Evolutionary conservation across 768 basidiomycete species (phyloP), one percentile per base, ranked within the genome.

Genomic region (Cubamyces sp.): DNA sequence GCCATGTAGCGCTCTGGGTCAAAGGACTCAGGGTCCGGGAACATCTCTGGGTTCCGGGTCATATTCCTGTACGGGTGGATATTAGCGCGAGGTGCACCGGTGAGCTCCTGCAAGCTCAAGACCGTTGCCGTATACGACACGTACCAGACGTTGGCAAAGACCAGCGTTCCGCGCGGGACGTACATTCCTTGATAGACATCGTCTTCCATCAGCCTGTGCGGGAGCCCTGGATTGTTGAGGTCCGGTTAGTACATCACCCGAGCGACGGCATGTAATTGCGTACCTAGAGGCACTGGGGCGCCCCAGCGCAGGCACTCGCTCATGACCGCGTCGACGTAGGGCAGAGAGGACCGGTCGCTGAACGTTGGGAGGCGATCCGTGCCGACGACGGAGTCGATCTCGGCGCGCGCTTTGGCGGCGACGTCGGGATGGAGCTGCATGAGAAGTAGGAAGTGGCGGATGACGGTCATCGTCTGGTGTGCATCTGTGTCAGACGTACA

Each of bases 71-170:
- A 15, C 45, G 5, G 18, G 9, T 7, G 6, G 9, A 1, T 34
- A 8, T 30, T 3, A 30, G 28, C 28, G 28, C 8, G 28, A 3
- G 3, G 8, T 30, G 3, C 4, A 3, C 28, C 28, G 8, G 8
- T 30, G 28, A 8, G 4, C 8, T 8, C 28, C 28, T 3, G 28
- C 28, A 30, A 30, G 28, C 28, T 30, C 28, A 30, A 8, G 9
- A 18, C n/a, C 8, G 21, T 11, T 3, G 21, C 19, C 23, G 45
- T 5, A 23, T 19, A 5, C 39, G 16, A 14, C 21, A 69, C 74
- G 30, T 40, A 76, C 87, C 87, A 88, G 49, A 87, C 82, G 66
- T 90, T 89, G 14, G 79, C 82, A 62, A 88, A 84, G 25, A 84
- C 82, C 63, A 87, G 69, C 2, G 87, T 80, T 8, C 87, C 88